phyloP scores from a whole-genome alignment of 306 rosid genomes.

The Cucumis sativus region Cucumber_9930_V3 NC_026659.2:30435501-30436000 shows the following conservation, averaged over 20 bases:
- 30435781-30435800: neutral
- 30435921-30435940: constrained; percentile 59
- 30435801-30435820: neutral
- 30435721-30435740: constrained; percentile 64
- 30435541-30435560: neutral
- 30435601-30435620: constrained; percentile 95
- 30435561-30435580: constrained; percentile 5
- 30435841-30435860: constrained; percentile 91
- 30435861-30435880: constrained; percentile 64
- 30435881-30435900: constrained; percentile 88
- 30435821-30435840: constrained; percentile 12
- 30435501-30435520: neutral
- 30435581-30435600: constrained; percentile 94
- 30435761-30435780: neutral
- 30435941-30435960: constrained; percentile 72
- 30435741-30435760: neutral
- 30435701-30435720: constrained; percentile 88
- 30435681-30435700: constrained; percentile 94
- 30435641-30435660: constrained; percentile 80
- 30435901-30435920: constrained; percentile 81
- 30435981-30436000: constrained; percentile 33
- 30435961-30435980: constrained; percentile 73
- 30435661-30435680: constrained; percentile 90
- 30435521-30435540: neutral
- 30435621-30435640: constrained; percentile 88